Percentiles rank a stretch among this genome's conserved stretches.
These are phyloP conservation scores for Helotiales sp. DNA, from an alignment of 2,329 filamentous ascomycete genomes.

Conservation along the genomic window DNA sequence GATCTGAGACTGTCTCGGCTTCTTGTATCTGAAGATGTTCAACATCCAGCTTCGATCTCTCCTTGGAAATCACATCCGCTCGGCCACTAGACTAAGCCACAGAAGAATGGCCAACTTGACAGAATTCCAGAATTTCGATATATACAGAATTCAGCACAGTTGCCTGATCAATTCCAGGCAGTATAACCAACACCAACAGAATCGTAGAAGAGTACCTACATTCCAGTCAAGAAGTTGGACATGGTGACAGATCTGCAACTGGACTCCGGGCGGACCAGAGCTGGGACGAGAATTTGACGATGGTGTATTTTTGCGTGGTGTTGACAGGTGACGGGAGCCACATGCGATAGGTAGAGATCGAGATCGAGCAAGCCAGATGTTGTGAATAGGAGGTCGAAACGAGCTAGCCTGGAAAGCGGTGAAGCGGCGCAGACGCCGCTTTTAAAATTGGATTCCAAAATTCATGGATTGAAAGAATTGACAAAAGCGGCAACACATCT, in stretches of 20 bases:
- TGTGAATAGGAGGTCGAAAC: conserved; percentile 6
- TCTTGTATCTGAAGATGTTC: neutral
- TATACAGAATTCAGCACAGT: neutral
- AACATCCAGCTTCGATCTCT: neutral
- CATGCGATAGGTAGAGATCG: too few relatives aligned
- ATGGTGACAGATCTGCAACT: conserved; percentile 26
- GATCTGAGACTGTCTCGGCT: neutral
- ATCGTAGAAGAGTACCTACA: conserved; percentile 38
- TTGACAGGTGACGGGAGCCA: conserved; percentile 1
- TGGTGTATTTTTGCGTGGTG: neutral
- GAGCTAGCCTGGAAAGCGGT: neutral
- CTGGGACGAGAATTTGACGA: neutral
- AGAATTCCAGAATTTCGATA: neutral
- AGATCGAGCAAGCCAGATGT: neutral
- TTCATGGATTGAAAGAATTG: too few relatives aligned
- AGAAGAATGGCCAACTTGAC: neutral
- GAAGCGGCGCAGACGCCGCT: neutral
- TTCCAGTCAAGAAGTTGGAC: conserved; percentile 45
- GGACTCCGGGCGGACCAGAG: neutral
- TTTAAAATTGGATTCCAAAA: too few relatives aligned
- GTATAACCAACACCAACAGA: conserved; percentile 11
- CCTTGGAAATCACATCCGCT: neutral
- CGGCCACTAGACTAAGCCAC: neutral
- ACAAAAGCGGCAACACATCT: neutral
- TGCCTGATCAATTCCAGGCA: neutral